These are phyloP conservation scores for Brassica balearica DNA, from an alignment of 441 rosid species.

Conservation along the genomic window DNA sequence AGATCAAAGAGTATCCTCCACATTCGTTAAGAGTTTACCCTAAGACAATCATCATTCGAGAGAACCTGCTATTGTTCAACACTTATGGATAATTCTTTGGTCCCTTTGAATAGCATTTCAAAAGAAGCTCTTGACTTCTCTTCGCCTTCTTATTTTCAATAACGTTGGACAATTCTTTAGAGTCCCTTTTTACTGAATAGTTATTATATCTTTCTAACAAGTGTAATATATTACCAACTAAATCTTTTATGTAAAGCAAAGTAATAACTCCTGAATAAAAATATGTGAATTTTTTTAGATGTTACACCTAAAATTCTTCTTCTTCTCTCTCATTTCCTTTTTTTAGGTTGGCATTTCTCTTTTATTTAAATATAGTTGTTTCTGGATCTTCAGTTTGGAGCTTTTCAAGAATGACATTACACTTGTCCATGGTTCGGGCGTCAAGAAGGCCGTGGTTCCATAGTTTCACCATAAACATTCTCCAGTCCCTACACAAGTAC, in stretches of 20 bases:
- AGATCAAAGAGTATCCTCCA: too few species aligned
- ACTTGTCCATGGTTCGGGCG: conserved; percentile 86
- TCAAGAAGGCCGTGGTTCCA: conserved; percentile 99
- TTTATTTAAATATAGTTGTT: conserved; percentile 28
- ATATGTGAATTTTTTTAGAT: too few species aligned
- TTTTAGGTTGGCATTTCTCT: not conserved
- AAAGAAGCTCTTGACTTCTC: too few species aligned
- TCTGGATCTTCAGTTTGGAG: conserved; percentile 51
- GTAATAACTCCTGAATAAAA: not conserved
- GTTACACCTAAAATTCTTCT: not conserved
- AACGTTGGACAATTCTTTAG: too few species aligned
- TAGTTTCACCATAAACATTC: conserved; percentile 85
- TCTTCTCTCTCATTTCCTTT: not conserved
- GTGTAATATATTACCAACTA: conserved; percentile 3
- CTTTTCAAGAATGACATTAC: conserved; percentile 71
- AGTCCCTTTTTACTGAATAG: not conserved
- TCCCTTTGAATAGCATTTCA: too few species aligned
- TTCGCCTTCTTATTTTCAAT: too few species aligned
- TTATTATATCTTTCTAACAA: not conserved
- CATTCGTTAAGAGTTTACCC: too few species aligned
- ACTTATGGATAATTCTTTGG: too few species aligned
- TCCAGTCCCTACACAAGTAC: conserved; percentile 86
- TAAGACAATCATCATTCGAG: too few species aligned
- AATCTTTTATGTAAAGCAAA: not conserved
- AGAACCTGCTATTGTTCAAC: too few species aligned